A percentile compares a stretch with the other conserved stretches of the same genome.
phyloP scores from a whole-genome alignment of 1,284 basidiomycete species.

The Tilletia horrida region DNA sequence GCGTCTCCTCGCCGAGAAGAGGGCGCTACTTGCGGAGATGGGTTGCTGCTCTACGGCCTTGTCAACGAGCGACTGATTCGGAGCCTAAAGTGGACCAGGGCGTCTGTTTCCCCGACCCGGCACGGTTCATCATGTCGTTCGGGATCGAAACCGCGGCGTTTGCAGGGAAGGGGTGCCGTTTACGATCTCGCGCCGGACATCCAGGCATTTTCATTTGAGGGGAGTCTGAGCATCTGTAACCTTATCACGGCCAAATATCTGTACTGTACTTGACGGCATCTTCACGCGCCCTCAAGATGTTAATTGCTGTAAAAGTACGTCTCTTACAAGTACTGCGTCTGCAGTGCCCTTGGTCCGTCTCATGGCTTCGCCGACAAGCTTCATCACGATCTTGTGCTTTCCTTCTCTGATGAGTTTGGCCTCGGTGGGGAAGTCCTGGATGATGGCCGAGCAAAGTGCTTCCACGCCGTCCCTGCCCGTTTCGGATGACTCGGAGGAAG shows the following conservation, averaged over 20 bases:
- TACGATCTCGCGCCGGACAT: too few relatives aligned
- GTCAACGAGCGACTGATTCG: too few relatives aligned
- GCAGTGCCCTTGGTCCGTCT: conserved; percentile 73
- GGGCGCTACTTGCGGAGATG: neutral
- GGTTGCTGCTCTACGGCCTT: neutral
- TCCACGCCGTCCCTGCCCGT: conserved; percentile 24
- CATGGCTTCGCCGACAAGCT: conserved; percentile 86
- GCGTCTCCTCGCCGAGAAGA: neutral
- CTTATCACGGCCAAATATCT: too few relatives aligned
- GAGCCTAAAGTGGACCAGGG: too few relatives aligned
- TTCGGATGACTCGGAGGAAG: neutral
- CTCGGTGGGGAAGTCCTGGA: conserved; percentile 69
- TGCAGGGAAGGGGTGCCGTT: too few relatives aligned
- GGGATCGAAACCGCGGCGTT: too few relatives aligned
- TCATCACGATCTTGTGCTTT: conserved; percentile 76
- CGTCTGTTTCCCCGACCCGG: too few relatives aligned
- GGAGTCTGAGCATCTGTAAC: too few relatives aligned
- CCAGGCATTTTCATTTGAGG: too few relatives aligned
- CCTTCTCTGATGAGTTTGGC: conserved; percentile 69
- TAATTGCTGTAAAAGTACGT: neutral
- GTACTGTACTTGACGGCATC: too few relatives aligned
- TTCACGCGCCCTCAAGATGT: too few relatives aligned
- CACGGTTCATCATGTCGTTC: too few relatives aligned
- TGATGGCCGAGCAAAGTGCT: conserved; percentile 64
- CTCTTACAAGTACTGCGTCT: conserved; percentile 58